A percentile compares a stretch with the other conserved stretches of the same genome.
phyloP scores from a whole-genome alignment of 495 filamentous ascomycete genomes.

The Penicillium mononematosum region DNA sequence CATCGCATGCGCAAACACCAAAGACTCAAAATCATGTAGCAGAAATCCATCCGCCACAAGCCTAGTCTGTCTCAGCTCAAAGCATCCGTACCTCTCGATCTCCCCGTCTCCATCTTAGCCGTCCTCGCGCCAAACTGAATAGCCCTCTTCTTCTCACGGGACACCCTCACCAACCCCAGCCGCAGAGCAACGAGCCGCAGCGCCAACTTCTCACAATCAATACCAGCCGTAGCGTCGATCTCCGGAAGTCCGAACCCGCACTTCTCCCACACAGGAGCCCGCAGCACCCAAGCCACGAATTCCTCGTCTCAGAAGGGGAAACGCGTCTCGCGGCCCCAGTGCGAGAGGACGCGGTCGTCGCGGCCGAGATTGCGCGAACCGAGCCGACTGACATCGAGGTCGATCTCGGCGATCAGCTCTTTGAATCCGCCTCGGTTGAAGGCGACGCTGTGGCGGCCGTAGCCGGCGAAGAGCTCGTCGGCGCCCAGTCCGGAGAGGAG shows the following conservation, averaged over 20 bases:
- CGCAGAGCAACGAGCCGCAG: conserved; percentile 74
- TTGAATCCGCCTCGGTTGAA: conserved; percentile 63
- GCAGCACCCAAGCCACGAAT: conserved; percentile 77
- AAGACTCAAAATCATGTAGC: background rate
- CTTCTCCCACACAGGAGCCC: conserved; percentile 73
- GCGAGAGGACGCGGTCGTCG: conserved; percentile 85
- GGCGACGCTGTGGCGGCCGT: conserved; percentile 78
- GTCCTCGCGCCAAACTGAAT: conserved; percentile 86
- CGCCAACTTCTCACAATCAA: conserved; percentile 79
- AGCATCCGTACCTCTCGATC: conserved; percentile 65
- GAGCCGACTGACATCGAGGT: conserved; percentile 81
- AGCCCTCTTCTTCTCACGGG: conserved; percentile 88
- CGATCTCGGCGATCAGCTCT: conserved; percentile 77
- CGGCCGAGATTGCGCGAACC: conserved; percentile 91
- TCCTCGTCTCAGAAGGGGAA: conserved; percentile 90
- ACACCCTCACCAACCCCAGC: conserved; percentile 66
- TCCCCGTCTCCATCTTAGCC: conserved; percentile 79
- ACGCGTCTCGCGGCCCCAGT: conserved; percentile 89
- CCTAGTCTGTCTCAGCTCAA: conserved; percentile 32
- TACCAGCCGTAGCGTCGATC: conserved; percentile 13
- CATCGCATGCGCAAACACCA: background rate
- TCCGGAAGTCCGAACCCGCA: conserved; percentile 65
- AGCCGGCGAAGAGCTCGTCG: conserved; percentile 94
- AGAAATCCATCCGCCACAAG: background rate
- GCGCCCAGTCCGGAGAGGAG: conserved; percentile 91